Evolutionary conservation across 495 filamentous ascomycete species (phyloP).

Genomic region (Articulospora tetracladia): DNA sequence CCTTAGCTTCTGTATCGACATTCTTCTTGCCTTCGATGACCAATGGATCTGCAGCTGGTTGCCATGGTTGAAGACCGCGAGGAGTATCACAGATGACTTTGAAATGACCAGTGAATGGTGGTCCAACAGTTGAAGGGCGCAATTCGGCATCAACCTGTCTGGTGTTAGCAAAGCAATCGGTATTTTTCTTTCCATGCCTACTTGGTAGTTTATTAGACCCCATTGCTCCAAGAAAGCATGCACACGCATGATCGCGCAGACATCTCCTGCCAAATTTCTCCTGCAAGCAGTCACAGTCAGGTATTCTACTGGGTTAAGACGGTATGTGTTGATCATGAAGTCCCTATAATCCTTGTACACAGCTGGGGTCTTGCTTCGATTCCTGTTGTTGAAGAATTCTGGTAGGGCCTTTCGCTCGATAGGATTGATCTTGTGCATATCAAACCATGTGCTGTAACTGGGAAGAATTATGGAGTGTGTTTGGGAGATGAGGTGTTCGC

Average conservation of each 20-base stretch:
- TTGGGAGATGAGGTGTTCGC: conserved; percentile 86
- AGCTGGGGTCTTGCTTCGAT: conserved; percentile 95
- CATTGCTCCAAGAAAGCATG: conserved; percentile 99
- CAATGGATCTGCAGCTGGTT: conserved; percentile 74
- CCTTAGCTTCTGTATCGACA: conserved; percentile 68
- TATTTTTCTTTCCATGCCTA: conserved; percentile 31
- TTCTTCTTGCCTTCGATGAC: conserved; percentile 72
- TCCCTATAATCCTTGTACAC: conserved; percentile 98
- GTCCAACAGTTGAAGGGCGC: conserved; percentile 90
- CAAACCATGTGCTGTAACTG: conserved; percentile 96
- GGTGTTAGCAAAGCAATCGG: conserved; percentile 5
- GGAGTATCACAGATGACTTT: conserved; percentile 91
- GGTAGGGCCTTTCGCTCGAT: conserved; percentile 90
- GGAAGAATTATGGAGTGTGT: conserved; percentile 93
- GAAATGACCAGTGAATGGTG: conserved; percentile 97
- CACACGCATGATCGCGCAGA: conserved; percentile 98
- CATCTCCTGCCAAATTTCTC: conserved; percentile 92
- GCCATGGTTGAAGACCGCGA: conserved; percentile 89
- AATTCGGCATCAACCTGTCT: conserved; percentile 89
- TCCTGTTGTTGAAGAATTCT: conserved; percentile 97
- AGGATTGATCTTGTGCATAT: conserved; percentile 86
- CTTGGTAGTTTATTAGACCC: conserved; percentile 98
- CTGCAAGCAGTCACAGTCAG: conserved; percentile 96
- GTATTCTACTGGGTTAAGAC: conserved; percentile 92
- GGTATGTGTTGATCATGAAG: conserved; percentile 99